Conservation (phyloP, 306 rosid species). For the Quercus aquifolioides region DNA sequence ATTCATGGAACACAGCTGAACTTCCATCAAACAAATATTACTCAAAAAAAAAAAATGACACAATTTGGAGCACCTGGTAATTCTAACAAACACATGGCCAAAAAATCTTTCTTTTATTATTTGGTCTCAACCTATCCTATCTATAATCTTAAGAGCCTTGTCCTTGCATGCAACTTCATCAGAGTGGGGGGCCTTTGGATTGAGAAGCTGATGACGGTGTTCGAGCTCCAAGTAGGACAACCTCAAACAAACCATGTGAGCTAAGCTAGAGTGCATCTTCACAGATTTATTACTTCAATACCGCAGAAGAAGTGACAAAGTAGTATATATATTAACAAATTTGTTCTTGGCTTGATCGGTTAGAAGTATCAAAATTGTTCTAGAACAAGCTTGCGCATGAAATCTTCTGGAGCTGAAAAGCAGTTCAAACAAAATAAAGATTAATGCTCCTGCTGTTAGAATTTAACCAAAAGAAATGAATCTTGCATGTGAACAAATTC, state of each 20-base stretch:
- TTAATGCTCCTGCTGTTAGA: neutral
- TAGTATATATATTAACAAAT: neutral
- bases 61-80: neutral
- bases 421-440: neutral
- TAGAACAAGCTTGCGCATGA: conserved; percentile 37
- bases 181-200: neutral
- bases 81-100: neutral
- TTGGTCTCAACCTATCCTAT: neutral
- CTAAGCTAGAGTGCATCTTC: neutral
- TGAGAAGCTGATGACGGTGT: neutral
- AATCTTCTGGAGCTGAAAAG: conserved; percentile 48
- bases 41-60: too few relatives aligned
- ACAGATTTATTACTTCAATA: neutral
- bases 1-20: neutral
- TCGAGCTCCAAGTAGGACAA: neutral
- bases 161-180: neutral
- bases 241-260: neutral
- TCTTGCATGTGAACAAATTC: neutral
- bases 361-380: conserved; percentile 31
- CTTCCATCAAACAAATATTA: neutral
- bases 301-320: neutral
- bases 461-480: neutral
- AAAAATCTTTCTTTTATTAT: neutral
- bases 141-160: neutral
- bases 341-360: neutral